Evolutionary conservation across 306 rosid species (phyloP), one percentile per base, ranked within the genome.

Genomic region (Quercus suber): DNA sequence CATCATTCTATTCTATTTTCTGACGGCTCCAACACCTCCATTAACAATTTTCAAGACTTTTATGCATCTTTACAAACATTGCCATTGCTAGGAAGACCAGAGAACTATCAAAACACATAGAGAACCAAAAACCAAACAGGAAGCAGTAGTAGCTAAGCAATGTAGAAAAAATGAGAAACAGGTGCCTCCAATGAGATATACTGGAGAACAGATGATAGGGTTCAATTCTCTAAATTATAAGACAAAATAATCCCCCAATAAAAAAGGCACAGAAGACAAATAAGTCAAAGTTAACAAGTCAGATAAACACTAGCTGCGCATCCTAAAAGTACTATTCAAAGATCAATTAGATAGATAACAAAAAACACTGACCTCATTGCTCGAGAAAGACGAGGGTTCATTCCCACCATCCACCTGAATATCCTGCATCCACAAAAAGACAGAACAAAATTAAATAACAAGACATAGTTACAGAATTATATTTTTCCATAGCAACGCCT

Each of bases 301-400:
- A 64, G 65, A 59, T 18, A 78, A 52, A 53, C 75, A 72, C 61
- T 52, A 69, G 73, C 80, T 45, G 78, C 43, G 57, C 73, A 65
- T 55, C 7, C 15, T 6, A 55, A 73, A 23, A 67, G n/a, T 51
- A 73, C 19, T 56, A 67, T 56, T 73, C 69, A 80, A 74, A 78
- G 70, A 51, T 55, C 37, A 71, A 58, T 35, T 52, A 77, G 35
- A 69, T 33, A 58, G 25, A 19, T 5, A 81, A 61, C 52, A 3
- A 55, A 55, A 56, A 76, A 65, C 55, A 45, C 89, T 55, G 27
- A 91, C 98, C 92, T 87, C 89, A 28, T 85, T 86, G 67, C 86
- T 83, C 0, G 78, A 76, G 60, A 88, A 74, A 83, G 87, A 63
- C 9, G 85, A 76, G 70, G 86, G 69, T 28, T 71, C 88, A 71